phyloP scores from a whole-genome alignment of 306 rosid genomes.

The Malus sylvestris region DNA sequence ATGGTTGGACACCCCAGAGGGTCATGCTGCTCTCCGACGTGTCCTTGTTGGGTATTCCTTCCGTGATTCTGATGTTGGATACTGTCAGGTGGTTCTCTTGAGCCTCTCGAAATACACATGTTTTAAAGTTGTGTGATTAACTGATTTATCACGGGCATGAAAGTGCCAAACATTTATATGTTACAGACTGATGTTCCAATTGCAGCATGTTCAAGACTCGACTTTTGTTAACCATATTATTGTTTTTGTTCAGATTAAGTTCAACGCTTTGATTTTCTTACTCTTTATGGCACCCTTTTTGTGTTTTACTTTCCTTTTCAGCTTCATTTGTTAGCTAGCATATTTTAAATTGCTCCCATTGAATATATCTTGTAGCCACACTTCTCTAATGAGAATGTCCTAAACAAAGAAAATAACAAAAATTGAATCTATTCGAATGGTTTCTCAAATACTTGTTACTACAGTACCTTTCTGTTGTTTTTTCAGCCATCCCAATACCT shows the following conservation, averaged over 20 bases:
- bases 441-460: background rate
- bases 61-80: constrained; percentile 99
- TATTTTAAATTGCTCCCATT: background rate
- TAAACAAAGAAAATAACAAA: background rate
- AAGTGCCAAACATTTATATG: background rate
- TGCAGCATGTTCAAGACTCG: background rate
- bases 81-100: constrained; percentile 63
- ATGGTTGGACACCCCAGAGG: constrained; percentile 95
- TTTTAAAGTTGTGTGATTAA: background rate
- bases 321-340: background rate
- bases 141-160: background rate
- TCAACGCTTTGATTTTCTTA: background rate
- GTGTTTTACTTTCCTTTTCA: background rate
- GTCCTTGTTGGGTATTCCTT: constrained; percentile 98
- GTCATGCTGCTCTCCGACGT: constrained; percentile 89
- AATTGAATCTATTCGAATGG: background rate
- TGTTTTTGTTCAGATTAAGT: background rate
- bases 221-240: background rate
- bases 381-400: background rate
- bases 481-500: background rate
- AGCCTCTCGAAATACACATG: background rate
- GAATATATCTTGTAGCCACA: background rate
- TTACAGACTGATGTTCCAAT: background rate
- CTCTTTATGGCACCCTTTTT: background rate
- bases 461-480: constrained; percentile 1